Evolutionary conservation across 2,329 filamentous ascomycete genomes (phyloP).

Genomic region (Scolecobasidium constrictum): DNA sequence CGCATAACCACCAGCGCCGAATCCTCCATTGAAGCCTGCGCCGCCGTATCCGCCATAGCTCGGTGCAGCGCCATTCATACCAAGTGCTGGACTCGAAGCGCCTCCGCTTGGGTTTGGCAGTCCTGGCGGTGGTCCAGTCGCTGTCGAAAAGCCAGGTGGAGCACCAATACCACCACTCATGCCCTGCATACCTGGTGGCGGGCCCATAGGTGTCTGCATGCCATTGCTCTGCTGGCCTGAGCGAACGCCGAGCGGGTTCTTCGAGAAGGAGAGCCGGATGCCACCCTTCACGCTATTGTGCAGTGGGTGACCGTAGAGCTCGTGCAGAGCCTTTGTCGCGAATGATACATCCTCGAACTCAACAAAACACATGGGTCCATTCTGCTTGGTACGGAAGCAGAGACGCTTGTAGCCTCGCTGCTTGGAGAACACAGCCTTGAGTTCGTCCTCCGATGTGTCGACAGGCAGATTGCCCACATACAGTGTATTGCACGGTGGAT

Average conservation of each 20-base stretch:
- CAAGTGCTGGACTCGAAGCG: slow-evolving; percentile 17
- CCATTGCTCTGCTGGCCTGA: slow-evolving; percentile 55
- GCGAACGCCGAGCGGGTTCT: slow-evolving; percentile 89
- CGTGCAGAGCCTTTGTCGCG: slow-evolving; percentile 81
- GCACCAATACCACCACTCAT: slow-evolving; percentile 47
- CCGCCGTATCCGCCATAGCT: neutral
- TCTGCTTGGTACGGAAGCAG: slow-evolving; percentile 88
- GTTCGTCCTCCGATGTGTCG: slow-evolving; percentile 87
- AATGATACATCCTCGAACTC: slow-evolving; percentile 92
- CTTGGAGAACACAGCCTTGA: slow-evolving; percentile 87
- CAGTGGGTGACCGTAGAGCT: slow-evolving; percentile 76
- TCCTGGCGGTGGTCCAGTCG: slow-evolving; percentile 71
- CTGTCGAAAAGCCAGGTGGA: slow-evolving; percentile 49
- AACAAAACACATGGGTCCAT: slow-evolving; percentile 97
- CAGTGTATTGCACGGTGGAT: slow-evolving; percentile 93
- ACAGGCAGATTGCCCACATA: slow-evolving; percentile 96
- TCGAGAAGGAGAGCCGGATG: slow-evolving; percentile 91
- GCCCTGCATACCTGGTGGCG: slow-evolving; percentile 42
- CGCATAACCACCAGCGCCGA: slow-evolving; percentile 1
- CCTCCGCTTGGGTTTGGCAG: slow-evolving; percentile 66
- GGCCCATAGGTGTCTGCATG: slow-evolving; percentile 37
- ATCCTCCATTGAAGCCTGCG: slow-evolving; percentile 1
- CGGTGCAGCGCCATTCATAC: slow-evolving; percentile 5
- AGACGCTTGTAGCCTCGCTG: slow-evolving; percentile 91
- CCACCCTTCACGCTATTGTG: slow-evolving; percentile 92